These are phyloP conservation scores for Apostasia shenzhenica DNA, from an alignment of 106 monocot species.

Conservation along the genomic window DNA sequence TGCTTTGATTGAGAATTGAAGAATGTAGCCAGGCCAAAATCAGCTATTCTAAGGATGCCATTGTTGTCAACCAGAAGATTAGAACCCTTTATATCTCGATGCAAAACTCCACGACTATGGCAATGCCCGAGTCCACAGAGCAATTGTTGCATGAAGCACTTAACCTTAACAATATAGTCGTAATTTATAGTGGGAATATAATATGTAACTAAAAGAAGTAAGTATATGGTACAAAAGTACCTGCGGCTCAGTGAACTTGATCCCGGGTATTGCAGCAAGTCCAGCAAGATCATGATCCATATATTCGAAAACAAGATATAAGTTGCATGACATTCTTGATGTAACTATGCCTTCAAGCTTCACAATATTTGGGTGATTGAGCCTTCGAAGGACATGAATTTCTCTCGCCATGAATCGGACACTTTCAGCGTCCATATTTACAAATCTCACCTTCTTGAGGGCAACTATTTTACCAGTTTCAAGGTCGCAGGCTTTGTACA, in stretches of 20 bases:
- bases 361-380: conserved; percentile 67
- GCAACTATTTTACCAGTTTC: conserved; percentile 65
- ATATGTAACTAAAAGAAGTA: background rate
- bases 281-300: conserved; percentile 80
- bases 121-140: conserved; percentile 76
- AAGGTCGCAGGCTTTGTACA: conserved; percentile 67
- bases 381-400: conserved; percentile 54
- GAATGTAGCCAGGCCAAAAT: conserved; percentile 66
- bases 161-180: conserved; percentile 31
- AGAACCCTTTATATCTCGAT: conserved; percentile 87
- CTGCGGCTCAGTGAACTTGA: conserved; percentile 68
- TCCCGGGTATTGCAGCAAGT: conserved; percentile 37
- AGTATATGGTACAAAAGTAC: conserved; percentile 2
- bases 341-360: conserved; percentile 66
- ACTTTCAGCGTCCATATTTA: conserved; percentile 66
- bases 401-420: conserved; percentile 72
- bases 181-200: background rate
- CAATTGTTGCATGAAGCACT: conserved; percentile 76
- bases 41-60: conserved; percentile 68
- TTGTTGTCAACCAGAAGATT: conserved; percentile 68
- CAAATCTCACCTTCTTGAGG: conserved; percentile 66
- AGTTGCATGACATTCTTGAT: conserved; percentile 42
- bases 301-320: conserved; percentile 69
- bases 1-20: conserved; percentile 45
- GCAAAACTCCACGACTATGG: conserved; percentile 59